Conservation (phyloP, 2,329 filamentous ascomycete genomes). For the Colletotrichum sp. region DNA sequence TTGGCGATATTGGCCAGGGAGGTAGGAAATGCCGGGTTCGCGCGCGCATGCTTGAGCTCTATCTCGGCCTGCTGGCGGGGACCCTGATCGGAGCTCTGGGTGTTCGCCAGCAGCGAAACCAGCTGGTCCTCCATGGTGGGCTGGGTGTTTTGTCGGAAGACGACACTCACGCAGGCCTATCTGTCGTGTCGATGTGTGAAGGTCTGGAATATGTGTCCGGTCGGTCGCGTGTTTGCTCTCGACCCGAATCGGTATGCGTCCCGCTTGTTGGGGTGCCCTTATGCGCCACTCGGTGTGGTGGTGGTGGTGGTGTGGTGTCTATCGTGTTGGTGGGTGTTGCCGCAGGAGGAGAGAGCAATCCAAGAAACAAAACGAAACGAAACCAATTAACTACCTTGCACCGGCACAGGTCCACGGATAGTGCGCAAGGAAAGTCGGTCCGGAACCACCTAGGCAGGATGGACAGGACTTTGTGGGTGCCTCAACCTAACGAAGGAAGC, state of each 20-base stretch:
- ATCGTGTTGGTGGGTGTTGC: background rate
- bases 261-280: background rate
- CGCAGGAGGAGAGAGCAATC: background rate
- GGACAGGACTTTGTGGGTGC: background rate
- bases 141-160: background rate
- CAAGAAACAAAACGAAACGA: background rate
- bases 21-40: constrained; percentile 75
- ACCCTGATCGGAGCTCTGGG: constrained; percentile 76
- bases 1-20: constrained; percentile 82
- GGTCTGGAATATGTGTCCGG: background rate
- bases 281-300: background rate
- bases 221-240: background rate
- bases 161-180: background rate
- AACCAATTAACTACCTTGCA: background rate
- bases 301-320: background rate
- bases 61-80: constrained; percentile 87
- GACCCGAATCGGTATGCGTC: background rate
- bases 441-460: background rate
- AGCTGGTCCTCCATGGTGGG: constrained; percentile 88
- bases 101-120: constrained; percentile 85
- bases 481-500: background rate
- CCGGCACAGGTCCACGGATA: background rate
- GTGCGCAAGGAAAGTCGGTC: background rate
- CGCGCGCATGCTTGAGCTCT: constrained; percentile 75
- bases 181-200: background rate